Evolutionary conservation across 2,329 filamentous ascomycete genomes (phyloP), one percentile per base, ranked within the genome.

Genomic region (Metarhizium guizhouense): DNA sequence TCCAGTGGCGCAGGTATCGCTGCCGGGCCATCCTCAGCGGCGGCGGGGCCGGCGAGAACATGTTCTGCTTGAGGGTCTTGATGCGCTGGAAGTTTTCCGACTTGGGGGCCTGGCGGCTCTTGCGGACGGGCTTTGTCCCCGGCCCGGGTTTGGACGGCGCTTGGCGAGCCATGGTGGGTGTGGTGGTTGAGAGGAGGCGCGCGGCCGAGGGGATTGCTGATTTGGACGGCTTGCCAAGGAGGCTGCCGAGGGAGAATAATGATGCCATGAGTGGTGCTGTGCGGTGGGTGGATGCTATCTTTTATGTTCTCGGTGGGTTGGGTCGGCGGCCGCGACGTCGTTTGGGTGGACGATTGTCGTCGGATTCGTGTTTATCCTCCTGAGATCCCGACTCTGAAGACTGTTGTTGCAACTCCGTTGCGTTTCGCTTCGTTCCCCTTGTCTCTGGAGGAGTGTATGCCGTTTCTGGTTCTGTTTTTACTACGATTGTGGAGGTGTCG

Each of bases 1-100:
- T 97, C 94, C 94, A 99, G 79, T 99, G 94, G 50, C 94, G 89
- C 61, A 99, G 84, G 72, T 85, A 82, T 56, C 94, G 86, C 72
- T 87, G 88, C 64, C 93, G 90, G 45, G 84, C 90, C 81, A 97
- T 92, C 65, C 90, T 87, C 61, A 99, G 82, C 1, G 94, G 92
- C 0, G 81, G 74, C 5, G 80, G 80, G 1, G 77, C 74, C n/a
- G 68, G 69, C 34, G 76, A 75, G 62, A 77, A 77, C 69, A 78
- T 76, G 59, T 77, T 76, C 53, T 71, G 65, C 56, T 72, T 73
- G 57, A 80, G 70, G 57, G 73, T 75, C 52, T 67, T 60, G 63
- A 80, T 72, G 60, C 74, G 73, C n/a, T 63, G 60, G 63, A 71
- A 73, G 57, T 72, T 72, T 51, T 70, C 72, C 30, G 68, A 72